phyloP scores from a whole-genome alignment of 2,329 filamentous ascomycete genomes.

The Colletotrichum cordylinicola region DNA sequence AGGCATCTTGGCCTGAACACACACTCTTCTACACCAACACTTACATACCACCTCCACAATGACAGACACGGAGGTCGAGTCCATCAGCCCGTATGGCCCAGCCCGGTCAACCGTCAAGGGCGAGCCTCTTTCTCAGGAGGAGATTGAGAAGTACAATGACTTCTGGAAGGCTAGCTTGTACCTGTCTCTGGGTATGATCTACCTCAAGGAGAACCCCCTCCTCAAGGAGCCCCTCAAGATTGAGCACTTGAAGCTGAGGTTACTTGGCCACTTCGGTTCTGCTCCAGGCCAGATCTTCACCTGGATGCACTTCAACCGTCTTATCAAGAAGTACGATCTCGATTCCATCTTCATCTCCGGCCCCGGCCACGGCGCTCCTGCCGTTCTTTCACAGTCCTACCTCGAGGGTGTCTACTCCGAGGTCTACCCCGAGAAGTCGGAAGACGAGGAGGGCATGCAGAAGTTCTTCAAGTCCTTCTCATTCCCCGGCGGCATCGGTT shows the following conservation, averaged over 20 bases:
- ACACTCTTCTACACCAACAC: not conserved
- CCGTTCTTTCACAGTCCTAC: conserved; percentile 77
- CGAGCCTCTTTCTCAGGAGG: conserved; percentile 67
- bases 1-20: conserved; percentile 31
- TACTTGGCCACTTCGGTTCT: conserved; percentile 81
- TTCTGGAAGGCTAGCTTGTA: conserved; percentile 80
- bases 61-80: conserved; percentile 47
- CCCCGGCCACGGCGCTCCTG: conserved; percentile 79
- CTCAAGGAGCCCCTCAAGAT: conserved; percentile 71
- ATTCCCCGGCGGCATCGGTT: conserved; percentile 80
- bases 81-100: conserved; percentile 68
- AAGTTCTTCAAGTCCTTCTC: conserved; percentile 85
- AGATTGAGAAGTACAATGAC: conserved; percentile 71
- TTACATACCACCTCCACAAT: conserved; percentile 8
- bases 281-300: conserved; percentile 83
- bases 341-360: conserved; percentile 77
- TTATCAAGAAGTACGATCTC: conserved; percentile 82
- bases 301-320: conserved; percentile 81
- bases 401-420: conserved; percentile 81
- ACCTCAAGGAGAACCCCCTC: conserved; percentile 75
- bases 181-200: conserved; percentile 81
- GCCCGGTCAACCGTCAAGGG: conserved; percentile 70
- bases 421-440: conserved; percentile 76
- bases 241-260: conserved; percentile 75
- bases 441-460: conserved; percentile 72